Conservation (phyloP, 768 basidiomycete genomes). For the Termitomyces sp. region DNA sequence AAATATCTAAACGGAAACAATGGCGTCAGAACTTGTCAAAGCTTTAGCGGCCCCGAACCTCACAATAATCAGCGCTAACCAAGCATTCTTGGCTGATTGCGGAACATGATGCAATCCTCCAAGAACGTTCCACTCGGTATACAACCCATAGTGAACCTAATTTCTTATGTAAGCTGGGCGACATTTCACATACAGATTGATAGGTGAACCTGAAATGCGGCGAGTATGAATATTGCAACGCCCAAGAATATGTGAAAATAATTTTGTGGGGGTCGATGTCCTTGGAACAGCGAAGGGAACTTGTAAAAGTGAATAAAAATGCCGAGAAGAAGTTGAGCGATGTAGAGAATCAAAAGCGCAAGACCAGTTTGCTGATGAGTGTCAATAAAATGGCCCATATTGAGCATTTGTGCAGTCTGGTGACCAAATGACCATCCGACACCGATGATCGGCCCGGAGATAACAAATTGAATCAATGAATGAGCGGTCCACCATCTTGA, state of each 20-base stretch:
- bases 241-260: slow-evolving; percentile 56
- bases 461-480: slow-evolving; percentile 44
- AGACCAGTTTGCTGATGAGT: slow-evolving; percentile 52
- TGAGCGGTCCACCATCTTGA: slow-evolving; percentile 50
- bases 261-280: slow-evolving; percentile 47
- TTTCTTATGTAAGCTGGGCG: background rate
- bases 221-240: slow-evolving; percentile 49
- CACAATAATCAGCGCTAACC: slow-evolving; percentile 43
- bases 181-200: background rate
- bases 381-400: slow-evolving; percentile 34
- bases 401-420: slow-evolving; percentile 28
- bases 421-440: slow-evolving; percentile 46
- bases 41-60: slow-evolving; percentile 13
- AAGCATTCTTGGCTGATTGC: slow-evolving; percentile 38
- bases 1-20: slow-evolving; percentile 33
- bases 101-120: slow-evolving; percentile 35
- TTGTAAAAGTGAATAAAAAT: slow-evolving; percentile 53
- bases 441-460: slow-evolving; percentile 54
- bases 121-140: slow-evolving; percentile 39
- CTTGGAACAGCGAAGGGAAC: slow-evolving; percentile 31
- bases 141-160: slow-evolving; percentile 49
- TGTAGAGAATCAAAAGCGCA: slow-evolving; percentile 51
- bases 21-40: background rate
- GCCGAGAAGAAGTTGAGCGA: slow-evolving; percentile 47
- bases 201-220: slow-evolving; percentile 44